phyloP scores from a whole-genome alignment of 805 yeast genomes.

The Saturnispora sanitii region DNA sequence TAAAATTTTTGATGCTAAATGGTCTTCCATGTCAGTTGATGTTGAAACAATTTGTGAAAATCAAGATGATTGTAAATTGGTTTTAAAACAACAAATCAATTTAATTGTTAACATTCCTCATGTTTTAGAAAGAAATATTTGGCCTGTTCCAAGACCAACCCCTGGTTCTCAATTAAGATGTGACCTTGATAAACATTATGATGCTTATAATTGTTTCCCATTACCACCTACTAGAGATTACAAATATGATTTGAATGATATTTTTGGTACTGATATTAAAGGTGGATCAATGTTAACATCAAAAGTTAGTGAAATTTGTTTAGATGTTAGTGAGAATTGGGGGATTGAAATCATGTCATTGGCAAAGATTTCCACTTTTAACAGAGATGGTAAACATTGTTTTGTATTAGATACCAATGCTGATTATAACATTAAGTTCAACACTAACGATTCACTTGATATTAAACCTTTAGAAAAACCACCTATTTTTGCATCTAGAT shows the following conservation, averaged over 20 bases:
- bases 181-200: constrained; percentile 50
- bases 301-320: constrained; percentile 33
- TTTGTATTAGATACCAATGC: constrained; percentile 17
- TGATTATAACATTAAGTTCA: constrained; percentile 31
- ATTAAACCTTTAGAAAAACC: constrained; percentile 36
- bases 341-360: constrained; percentile 16
- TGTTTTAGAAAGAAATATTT: constrained; percentile 48
- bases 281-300: constrained; percentile 57
- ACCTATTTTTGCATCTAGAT: constrained; percentile 68
- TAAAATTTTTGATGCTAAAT: constrained; percentile 76
- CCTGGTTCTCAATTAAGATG: constrained; percentile 66
- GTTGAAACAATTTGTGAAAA: constrained; percentile 45
- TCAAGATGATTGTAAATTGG: constrained; percentile 33
- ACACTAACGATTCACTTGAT: constrained; percentile 35
- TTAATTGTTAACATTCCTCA: constrained; percentile 64
- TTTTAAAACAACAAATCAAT: constrained; percentile 58
- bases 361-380: not conserved
- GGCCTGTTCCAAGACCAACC: constrained; percentile 74
- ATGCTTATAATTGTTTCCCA: constrained; percentile 73
- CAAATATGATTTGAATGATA: constrained; percentile 44
- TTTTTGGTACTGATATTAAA: constrained; percentile 60
- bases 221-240: constrained; percentile 38
- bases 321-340: constrained; percentile 40
- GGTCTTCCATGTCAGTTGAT: constrained; percentile 93
- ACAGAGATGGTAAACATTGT: constrained; percentile 15